phyloP scores from a whole-genome alignment of 805 yeast species.

The Pichia membranifaciens region DNA sequence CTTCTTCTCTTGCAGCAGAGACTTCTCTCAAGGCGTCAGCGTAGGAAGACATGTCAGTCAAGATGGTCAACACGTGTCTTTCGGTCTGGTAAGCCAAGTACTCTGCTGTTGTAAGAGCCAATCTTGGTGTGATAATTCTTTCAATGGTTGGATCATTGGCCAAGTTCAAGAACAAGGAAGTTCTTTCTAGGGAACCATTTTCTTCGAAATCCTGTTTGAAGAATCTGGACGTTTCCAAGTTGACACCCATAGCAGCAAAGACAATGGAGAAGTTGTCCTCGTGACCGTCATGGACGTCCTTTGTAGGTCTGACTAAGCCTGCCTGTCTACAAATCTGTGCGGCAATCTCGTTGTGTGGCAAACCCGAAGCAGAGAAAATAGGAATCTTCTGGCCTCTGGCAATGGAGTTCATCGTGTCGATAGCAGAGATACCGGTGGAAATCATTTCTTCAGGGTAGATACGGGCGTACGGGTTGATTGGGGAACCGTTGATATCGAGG shows the following conservation, averaged over 20 bases:
- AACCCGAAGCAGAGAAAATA: slow-evolving; percentile 97
- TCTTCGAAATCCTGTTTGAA: slow-evolving; percentile 99
- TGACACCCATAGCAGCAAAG: slow-evolving; percentile 99
- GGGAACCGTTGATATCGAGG: slow-evolving; percentile 97
- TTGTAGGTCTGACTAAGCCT: slow-evolving; percentile 97
- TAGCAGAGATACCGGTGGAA: slow-evolving; percentile 97
- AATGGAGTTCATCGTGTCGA: slow-evolving; percentile 98
- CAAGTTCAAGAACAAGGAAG: slow-evolving; percentile 90
- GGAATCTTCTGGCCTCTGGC: slow-evolving; percentile 99
- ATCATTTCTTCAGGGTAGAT: slow-evolving; percentile 99
- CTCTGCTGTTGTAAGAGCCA: slow-evolving; percentile 98
- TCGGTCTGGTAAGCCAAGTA: slow-evolving; percentile 98
- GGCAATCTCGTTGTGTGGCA: slow-evolving; percentile 99
- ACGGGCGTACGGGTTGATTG: slow-evolving; percentile 97
- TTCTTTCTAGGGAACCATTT: slow-evolving; percentile 97
- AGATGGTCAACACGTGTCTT: slow-evolving; percentile 95
- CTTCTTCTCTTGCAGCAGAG: slow-evolving; percentile 99
- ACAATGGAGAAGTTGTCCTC: slow-evolving; percentile 99
- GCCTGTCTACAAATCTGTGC: slow-evolving; percentile 99
- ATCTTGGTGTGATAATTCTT: slow-evolving; percentile 98
- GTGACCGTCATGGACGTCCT: slow-evolving; percentile 99
- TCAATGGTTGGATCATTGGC: slow-evolving; percentile 99
- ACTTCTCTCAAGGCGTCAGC: slow-evolving; percentile 99
- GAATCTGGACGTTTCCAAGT: slow-evolving; percentile 95
- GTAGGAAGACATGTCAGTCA: slow-evolving; percentile 99